Evolutionary conservation across 805 yeast genomes (phyloP), one percentile per base, ranked within the genome.

Genomic region (Teunomyces lycoperdinae): DNA sequence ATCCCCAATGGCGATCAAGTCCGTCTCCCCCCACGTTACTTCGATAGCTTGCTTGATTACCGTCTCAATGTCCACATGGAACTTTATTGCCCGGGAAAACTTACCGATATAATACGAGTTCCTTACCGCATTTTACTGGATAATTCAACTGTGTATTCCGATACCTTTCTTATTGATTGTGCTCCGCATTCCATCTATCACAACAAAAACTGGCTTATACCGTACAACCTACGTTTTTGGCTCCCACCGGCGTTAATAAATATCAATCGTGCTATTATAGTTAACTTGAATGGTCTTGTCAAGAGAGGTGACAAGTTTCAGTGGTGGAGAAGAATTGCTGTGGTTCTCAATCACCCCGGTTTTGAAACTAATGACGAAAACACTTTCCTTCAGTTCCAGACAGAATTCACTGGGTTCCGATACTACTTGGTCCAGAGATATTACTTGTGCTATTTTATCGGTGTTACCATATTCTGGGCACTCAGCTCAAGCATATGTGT

Each of bases 191-290:
- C 48, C 42, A 51, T 68, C 20, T 66, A 67, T 53, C 58, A 58
- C 27, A 49, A 47, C 11, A 66, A 67, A 46, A 73, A 73, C 53
- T 36, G 48, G 51, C 46, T 63, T 28, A 53, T 73, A 9, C 77
- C 77, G 0, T 71, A 63, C 54, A 63, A 66, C 47, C 57, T 69
- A 38, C 58, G 68, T 44, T 61, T 59, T 49, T 71, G 73, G 72
- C 60, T 62, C 4, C 68, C 74, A 1, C 77, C 77, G 0, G 34
- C 61, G 0, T 34, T 67, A 26, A 62, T 63, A 9, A 54, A 63
- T 42, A 50, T 57, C 40, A 46, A 57, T 36, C 55, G 52, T 33
- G 47, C 47, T 28, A 50, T 52, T 9, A 44, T 45, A 13, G 27
- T 59, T n/a, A 36, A 47, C 14, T 47, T 59, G 17, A 41, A 46